Conservation (phyloP, 1,284 basidiomycete species). For the Mycosarcoma maydis region DNA sequence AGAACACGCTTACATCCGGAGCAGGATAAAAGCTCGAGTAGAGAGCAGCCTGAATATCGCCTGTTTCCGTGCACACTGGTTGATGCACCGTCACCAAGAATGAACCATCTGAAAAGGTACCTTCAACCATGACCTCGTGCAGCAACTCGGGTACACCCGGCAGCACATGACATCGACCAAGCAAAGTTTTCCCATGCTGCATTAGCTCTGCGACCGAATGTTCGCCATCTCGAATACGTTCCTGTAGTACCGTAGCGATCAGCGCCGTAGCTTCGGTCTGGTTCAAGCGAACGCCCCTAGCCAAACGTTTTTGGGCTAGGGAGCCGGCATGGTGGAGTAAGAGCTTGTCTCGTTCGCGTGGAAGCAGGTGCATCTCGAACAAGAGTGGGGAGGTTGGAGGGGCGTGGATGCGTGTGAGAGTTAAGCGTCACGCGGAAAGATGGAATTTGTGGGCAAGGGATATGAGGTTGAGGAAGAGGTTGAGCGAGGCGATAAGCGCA, state of each 20-base stretch:
- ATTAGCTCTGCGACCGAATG: constrained; percentile 88
- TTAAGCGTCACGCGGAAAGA: no score
- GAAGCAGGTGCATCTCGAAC: constrained; percentile 61
- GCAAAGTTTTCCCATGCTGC: constrained; percentile 77
- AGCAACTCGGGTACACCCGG: constrained; percentile 71
- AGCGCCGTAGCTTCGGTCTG: constrained; percentile 87
- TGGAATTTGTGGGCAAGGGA: background rate
- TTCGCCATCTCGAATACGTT: constrained; percentile 92
- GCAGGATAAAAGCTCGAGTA: constrained; percentile 92
- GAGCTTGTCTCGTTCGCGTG: constrained; percentile 64
- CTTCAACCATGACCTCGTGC: constrained; percentile 67
- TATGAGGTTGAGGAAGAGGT: background rate
- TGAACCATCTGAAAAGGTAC: constrained; percentile 61
- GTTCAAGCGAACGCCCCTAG: constrained; percentile 87
- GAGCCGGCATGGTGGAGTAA: constrained; percentile 64
- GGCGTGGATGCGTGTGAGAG: no score
- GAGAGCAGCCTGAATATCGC: constrained; percentile 81
- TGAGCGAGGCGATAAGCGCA: background rate
- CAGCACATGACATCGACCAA: constrained; percentile 90
- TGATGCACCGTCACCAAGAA: constrained; percentile 73
- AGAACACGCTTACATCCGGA: constrained; percentile 72
- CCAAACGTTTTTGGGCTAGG: constrained; percentile 92
- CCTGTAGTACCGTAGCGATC: constrained; percentile 89
- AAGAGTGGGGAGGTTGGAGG: no score
- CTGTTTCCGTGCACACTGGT: constrained; percentile 79